Base-by-base conservation (phyloP, 83 land plant species). In the Diphasiastrum complanatum region DNA sequence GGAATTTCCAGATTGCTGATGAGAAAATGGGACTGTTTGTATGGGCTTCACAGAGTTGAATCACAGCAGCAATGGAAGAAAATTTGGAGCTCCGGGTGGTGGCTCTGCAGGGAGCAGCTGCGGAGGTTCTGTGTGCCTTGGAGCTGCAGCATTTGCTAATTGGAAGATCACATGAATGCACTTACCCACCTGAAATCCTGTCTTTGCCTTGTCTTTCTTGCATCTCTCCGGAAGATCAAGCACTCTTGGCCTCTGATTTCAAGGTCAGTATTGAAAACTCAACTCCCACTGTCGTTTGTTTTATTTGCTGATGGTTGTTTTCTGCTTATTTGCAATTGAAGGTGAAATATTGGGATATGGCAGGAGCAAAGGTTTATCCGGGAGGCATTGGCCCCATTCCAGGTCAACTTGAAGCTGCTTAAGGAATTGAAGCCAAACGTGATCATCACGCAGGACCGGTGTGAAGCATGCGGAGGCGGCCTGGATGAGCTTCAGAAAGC, bases 361-460 rank as follows among this genome's bases (percentile, higher is more conserved):
- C n/a, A n/a, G n/a, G n/a, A n/a, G n/a, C n/a, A n/a, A n/a, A n/a
- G n/a, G n/a, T n/a, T 38, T 14, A 6, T 38, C 41, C 41, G 14
- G 41, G 14, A 38, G 14, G 6, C 41, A 6, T 38, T 38, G 14
- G 41, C 41, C 14, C 11, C 11, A 38, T 38, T 6, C 41, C 6
- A 38, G 11, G 14, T 38, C 41, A 19, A 52, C n/a, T 52, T 30
- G 56, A 33, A 52, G 31, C 56, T 52, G 12, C 18, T 52, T 11
- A 5, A 52, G 31, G 56, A 28, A 4, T 52, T 52, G 31, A 52
- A 52, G 3, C 56, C 56, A 52, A 33, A 52, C n/a, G 5, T 52
- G 28, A 52, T 52, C 26, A 28, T 52, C 18, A 24, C 28, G 14
- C 56, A 5, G n/a, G n/a, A 27, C 28, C 56, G 8, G 28, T 3